These are phyloP conservation scores for Parafenestella ontariensis DNA, from an alignment of 2,329 filamentous ascomycete genomes.

Conservation along the genomic window DNA sequence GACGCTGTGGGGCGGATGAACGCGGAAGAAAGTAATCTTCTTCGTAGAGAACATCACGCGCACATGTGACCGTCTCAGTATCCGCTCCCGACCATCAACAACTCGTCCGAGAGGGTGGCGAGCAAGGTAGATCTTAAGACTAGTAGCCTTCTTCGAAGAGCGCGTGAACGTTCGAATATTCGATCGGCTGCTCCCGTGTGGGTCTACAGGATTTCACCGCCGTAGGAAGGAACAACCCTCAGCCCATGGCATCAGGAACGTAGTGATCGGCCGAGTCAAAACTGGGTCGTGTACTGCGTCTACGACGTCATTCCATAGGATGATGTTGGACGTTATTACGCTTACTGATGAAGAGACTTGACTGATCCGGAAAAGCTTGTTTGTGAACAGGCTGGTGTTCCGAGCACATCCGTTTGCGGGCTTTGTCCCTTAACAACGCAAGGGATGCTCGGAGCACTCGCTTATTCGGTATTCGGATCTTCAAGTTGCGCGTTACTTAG, in stretches of 20 bases:
- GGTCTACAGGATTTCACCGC: background rate
- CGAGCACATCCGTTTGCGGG: background rate
- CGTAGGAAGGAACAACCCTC: no score
- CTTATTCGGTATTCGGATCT: background rate
- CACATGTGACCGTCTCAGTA: background rate
- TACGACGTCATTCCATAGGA: background rate
- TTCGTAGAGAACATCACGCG: conserved; percentile 1
- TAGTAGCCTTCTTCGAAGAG: background rate
- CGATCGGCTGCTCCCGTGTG: background rate
- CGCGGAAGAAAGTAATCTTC: conserved; percentile 6
- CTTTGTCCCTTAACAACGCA: background rate
- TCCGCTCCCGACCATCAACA: background rate
- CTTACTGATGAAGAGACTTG: conserved; percentile 1
- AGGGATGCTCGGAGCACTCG: background rate
- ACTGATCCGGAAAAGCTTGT: background rate
- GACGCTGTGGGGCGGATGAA: conserved; percentile 18
- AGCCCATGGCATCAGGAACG: background rate
- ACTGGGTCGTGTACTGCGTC: background rate
- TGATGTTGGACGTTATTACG: background rate
- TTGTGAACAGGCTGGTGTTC: background rate
- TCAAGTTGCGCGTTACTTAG: background rate
- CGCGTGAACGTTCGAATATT: background rate
- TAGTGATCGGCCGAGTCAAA: background rate
- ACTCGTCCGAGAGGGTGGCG: background rate
- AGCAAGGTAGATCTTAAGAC: background rate